Base-by-base conservation (phyloP, 768 basidiomycete species). In the Trametes gibbosa region DNA sequence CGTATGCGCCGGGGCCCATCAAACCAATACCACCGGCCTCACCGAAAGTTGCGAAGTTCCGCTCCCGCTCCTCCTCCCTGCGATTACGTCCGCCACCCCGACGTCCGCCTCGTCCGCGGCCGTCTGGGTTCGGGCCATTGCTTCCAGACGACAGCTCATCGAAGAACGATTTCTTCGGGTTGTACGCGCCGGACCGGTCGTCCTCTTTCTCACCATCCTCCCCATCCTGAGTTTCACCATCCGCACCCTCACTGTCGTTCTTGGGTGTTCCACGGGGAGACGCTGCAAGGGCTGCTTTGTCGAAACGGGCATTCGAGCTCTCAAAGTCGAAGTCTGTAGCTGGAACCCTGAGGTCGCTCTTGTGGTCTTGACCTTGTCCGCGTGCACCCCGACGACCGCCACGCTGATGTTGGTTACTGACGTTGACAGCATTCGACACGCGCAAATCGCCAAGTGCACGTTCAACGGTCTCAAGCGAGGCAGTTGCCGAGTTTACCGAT, bases 21-120 rank as follows among this genome's bases (percentile, higher is more conserved):
- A 90, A 69, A 6, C 90, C 89, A 17, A 89, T 82, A 48, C 87
- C 87, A 12, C 90, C 90, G 8, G 90, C 84, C 69, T 93, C 91
- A 2, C 91, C 92, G 77, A 94, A 94, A 8, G 91, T 93, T 29
- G 88, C 87, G 9, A 93, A 84, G 66, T 93, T 93, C 72, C 82
- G 84, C 72, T 91, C 89, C 59, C 91, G 74, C 69, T 93, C 91
- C 65, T 92, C 92, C 65, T 93, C 90, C 43, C 91, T 74, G 65
- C 90, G 79, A 64, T 84, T 89, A 52, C 86, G 76, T 0, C 86
- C 90, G 0, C 73, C 79, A 5, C 80, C 78, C 16, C 80, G 73
- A 42, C 80, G 68, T 6, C 77, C 73, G 0, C 80, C 78, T 10
- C 79, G 74, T 2, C 79, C 75, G 13, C 79, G 72, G 16, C 77